A percentile compares a stretch with the other conserved stretches of the same genome.
Conservation (phyloP, 2,329 filamentous ascomycete genomes). For the Pseudocercospora eumusae region DNA sequence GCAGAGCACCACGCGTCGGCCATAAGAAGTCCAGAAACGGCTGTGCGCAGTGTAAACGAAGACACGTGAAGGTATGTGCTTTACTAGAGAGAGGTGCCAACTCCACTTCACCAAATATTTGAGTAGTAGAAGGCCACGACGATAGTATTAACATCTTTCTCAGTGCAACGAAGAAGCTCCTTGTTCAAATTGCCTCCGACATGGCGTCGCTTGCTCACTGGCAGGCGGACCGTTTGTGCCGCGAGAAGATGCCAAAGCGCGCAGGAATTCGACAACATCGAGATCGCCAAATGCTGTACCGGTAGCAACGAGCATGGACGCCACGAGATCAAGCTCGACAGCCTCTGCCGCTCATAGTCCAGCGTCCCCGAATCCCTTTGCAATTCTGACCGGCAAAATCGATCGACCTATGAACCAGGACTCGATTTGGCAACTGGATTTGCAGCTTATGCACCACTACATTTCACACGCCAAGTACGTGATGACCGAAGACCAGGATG, state of each 20-base stretch:
- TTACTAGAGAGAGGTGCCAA: not conserved
- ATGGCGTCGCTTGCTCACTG: constrained; percentile 36
- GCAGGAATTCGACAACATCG: constrained; percentile 29
- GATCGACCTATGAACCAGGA: constrained; percentile 29
- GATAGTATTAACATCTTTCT: not conserved
- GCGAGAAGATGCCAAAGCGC: constrained; percentile 34
- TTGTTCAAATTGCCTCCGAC: constrained; percentile 37
- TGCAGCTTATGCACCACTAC: constrained; percentile 39
- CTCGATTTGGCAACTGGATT: constrained; percentile 34
- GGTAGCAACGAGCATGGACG: constrained; percentile 25
- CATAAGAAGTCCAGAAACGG: constrained; percentile 37
- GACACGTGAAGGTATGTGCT: constrained; percentile 37
- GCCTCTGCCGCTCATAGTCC: constrained; percentile 20
- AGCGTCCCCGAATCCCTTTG: constrained; percentile 26
- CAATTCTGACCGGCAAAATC: constrained; percentile 32
- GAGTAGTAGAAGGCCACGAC: not conserved
- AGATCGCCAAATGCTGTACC: constrained; percentile 22
- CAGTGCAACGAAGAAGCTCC: constrained; percentile 38
- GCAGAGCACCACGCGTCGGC: constrained; percentile 36
- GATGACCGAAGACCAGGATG: constrained; percentile 30
- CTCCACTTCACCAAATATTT: not conserved
- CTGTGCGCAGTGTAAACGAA: constrained; percentile 38
- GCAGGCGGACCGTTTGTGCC: constrained; percentile 37
- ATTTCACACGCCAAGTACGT: constrained; percentile 30
- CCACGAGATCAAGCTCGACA: constrained; percentile 16